phyloP scores from a whole-genome alignment of 768 basidiomycete species.

The Psilocybe sp. region DNA sequence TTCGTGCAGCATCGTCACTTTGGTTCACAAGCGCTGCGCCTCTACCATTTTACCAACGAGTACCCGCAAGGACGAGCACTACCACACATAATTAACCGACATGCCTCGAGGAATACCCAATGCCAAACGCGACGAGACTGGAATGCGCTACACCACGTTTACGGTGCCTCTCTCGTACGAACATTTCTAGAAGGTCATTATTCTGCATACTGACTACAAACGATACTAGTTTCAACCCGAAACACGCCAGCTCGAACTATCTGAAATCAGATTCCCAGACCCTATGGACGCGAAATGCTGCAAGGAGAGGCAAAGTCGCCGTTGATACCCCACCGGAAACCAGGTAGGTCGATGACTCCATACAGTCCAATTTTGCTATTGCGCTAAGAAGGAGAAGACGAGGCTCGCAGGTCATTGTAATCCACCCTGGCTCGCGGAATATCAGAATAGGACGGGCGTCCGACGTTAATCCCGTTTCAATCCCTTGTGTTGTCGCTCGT shows the following conservation, averaged over 20 bases:
- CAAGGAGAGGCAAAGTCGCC: conserved; percentile 45
- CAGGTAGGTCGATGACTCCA: conserved; percentile 34
- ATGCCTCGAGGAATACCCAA: conserved; percentile 88
- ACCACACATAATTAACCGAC: too few relatives aligned
- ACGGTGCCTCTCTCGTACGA: conserved; percentile 72
- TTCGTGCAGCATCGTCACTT: too few relatives aligned
- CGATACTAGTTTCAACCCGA: conserved; percentile 64
- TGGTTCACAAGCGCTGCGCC: too few relatives aligned
- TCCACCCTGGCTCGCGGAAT: conserved; percentile 76
- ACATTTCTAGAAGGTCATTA: neutral
- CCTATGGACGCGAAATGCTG: conserved; percentile 68
- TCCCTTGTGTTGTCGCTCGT: conserved; percentile 75
- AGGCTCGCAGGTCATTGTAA: conserved; percentile 74
- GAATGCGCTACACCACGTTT: conserved; percentile 79
- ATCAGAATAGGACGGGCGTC: conserved; percentile 75
- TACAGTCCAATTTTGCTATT: conserved; percentile 15
- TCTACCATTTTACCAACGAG: too few relatives aligned
- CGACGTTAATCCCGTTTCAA: conserved; percentile 65
- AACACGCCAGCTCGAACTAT: conserved; percentile 76
- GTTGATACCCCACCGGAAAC: conserved; percentile 41
- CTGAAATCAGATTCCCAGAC: conserved; percentile 75
- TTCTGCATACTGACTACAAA: conserved; percentile 3
- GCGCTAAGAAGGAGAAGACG: conserved; percentile 42
- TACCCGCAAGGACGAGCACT: too few relatives aligned
- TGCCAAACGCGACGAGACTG: conserved; percentile 76